Conservation (phyloP, 495 filamentous ascomycete species). For the Talaromyces ruber region DNA sequence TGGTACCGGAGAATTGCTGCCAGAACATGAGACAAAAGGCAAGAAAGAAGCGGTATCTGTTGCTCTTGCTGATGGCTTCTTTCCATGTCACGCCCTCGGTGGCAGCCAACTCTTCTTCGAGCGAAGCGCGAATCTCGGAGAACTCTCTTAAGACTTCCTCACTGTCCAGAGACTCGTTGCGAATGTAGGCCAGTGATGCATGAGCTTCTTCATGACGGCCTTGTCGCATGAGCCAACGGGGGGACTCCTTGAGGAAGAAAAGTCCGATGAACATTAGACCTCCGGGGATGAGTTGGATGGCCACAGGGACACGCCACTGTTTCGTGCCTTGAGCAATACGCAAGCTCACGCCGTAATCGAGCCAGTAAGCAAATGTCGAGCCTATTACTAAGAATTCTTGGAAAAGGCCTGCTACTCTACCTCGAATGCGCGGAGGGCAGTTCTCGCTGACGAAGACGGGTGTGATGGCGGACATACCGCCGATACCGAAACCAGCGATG, state of each 20-base stretch:
- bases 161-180: slow-evolving; percentile 28
- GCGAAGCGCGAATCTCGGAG: slow-evolving; percentile 49
- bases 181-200: slow-evolving; percentile 40
- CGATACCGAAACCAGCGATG: slow-evolving; percentile 33
- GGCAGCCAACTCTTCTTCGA: slow-evolving; percentile 28
- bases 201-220: slow-evolving; percentile 40
- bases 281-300: slow-evolving; percentile 50
- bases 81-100: slow-evolving; percentile 33
- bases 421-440: slow-evolving; percentile 19
- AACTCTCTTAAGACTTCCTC: slow-evolving; percentile 46
- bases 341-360: slow-evolving; percentile 17
- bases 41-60: slow-evolving; percentile 33
- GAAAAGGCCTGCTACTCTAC: slow-evolving; percentile 33
- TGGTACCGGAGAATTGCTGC: slow-evolving; percentile 46
- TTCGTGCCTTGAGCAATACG: slow-evolving; percentile 22
- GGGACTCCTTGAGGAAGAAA: slow-evolving; percentile 48
- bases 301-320: slow-evolving; percentile 29
- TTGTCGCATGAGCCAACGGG: slow-evolving; percentile 42
- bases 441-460: slow-evolving; percentile 28
- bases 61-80: slow-evolving; percentile 27
- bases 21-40: slow-evolving; percentile 42
- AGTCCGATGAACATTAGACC: slow-evolving; percentile 44
- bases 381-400: slow-evolving; percentile 24
- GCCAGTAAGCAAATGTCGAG: slow-evolving; percentile 19
- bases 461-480: slow-evolving; percentile 37